phyloP scores from a whole-genome alignment of 164 flowering plant genomes.

The Aristolochia californica region DNA sequence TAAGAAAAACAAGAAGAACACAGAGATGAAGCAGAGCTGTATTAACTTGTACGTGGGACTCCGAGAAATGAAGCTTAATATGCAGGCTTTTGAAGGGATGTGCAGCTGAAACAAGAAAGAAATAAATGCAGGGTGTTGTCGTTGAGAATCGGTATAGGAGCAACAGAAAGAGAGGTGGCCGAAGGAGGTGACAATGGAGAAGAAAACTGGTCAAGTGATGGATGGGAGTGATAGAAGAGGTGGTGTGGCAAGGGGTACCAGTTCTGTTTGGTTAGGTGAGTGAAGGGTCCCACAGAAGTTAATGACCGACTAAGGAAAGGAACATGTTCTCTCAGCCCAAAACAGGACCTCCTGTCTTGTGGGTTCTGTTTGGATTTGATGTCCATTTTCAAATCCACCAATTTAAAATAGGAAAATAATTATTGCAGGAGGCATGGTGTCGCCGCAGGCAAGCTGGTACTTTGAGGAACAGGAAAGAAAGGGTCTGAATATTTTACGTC shows the following conservation, averaged over 20 bases:
- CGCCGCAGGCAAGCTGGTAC: too few relatives aligned
- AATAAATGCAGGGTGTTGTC: conserved; percentile 2
- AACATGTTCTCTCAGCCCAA: conserved; percentile 3
- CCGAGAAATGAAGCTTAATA: background rate
- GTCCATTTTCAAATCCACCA: background rate
- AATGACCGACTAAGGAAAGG: conserved; percentile 6
- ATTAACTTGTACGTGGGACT: background rate
- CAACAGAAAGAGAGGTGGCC: too few relatives aligned
- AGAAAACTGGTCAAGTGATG: too few relatives aligned
- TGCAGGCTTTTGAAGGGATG: background rate
- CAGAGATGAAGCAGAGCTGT: too few relatives aligned
- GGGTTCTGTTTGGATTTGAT: conserved; percentile 3
- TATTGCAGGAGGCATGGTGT: background rate
- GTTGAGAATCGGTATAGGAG: too few relatives aligned
- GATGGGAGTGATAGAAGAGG: background rate
- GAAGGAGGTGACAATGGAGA: too few relatives aligned
- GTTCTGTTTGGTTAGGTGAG: background rate
- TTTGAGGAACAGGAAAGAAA: too few relatives aligned
- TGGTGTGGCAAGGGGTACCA: background rate
- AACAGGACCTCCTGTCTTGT: conserved; percentile 3
- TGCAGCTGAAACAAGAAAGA: background rate
- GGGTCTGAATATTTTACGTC: too few relatives aligned
- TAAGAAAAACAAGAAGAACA: too few relatives aligned
- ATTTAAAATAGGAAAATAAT: background rate
- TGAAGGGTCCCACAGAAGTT: conserved; percentile 3